Evolutionary conservation across 2,329 filamentous ascomycete species (phyloP), one percentile per base, ranked within the genome.

Genomic region (Gaeumannomyces sp.): DNA sequence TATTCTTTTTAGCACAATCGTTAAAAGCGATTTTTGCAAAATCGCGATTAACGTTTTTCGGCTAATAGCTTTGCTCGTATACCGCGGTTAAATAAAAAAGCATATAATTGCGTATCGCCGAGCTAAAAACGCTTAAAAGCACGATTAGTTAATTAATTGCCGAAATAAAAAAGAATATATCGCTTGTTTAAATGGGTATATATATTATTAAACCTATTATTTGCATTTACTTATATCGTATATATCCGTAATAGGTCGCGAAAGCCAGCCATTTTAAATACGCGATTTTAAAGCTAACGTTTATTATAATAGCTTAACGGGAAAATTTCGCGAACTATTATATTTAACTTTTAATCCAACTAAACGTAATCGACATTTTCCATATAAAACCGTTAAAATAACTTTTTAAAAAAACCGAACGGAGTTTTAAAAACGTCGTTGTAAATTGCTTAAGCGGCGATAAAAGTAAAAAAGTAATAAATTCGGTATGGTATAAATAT

Each of bases 61-160:
- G 31, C 35, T 61, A 31, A 31, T 61, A 61, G 60, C 38, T 38
- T 25, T 25, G 19, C 22, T 61, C 31, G 27, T 38, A 61, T 28
- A 61, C 33, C 38, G 13, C 38, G 31, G 4, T 61, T 25, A 31
- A 61, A 28, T 61, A 38, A 31, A 31, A 61, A 25, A 61, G 60
- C 60, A 61, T 25, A 45, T 61, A 38, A 22, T 61, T 61, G 35
- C 60, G 60, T 22, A 38, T 19, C 35, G 60, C 60, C 35, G 31
- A 45, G 38, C 29, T 38, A n/a, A 60, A 35, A 28, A n/a, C 25
- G 16, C 33, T n/a, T 60, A 29, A n/a, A 60, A 60, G 4, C 31
- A 22, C 14, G 33, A 31, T 31, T 60, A 59, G 57, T n/a, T 33
- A 25, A 25, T 22, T 31, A n/a, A n/a, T n/a, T n/a, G n/a, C n/a